Percentiles rank a stretch among this genome's conserved stretches.
Evolutionary conservation across 1,139 yeast species (phyloP).

Genomic region (Taphrina betulina): DNA sequence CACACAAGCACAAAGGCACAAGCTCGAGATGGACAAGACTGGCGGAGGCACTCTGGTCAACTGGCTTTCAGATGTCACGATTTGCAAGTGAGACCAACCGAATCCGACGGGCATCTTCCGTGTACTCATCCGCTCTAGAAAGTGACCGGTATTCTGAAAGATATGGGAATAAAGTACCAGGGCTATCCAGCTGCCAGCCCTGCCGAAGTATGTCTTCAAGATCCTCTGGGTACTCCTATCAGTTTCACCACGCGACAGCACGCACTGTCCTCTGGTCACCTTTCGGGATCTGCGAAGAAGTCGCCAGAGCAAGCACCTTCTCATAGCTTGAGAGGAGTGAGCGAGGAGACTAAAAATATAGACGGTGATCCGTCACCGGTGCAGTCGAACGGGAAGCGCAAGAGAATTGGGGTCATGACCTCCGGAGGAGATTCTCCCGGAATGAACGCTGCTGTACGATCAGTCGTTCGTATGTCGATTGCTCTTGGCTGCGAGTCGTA

Average conservation of each 20-base stretch:
- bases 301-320: background rate
- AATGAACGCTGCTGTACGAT: constrained; percentile 93
- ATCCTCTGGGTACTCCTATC: constrained; percentile 60
- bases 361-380: constrained; percentile 25
- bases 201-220: constrained; percentile 53
- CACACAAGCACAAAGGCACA: constrained; percentile 38
- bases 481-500: constrained; percentile 88
- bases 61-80: constrained; percentile 11
- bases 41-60: constrained; percentile 9
- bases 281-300: constrained; percentile 20
- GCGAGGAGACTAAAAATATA: constrained; percentile 9
- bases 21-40: constrained; percentile 38
- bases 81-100: constrained; percentile 1
- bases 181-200: constrained; percentile 39
- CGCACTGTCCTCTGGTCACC: constrained; percentile 42
- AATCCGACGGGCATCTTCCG: background rate
- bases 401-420: constrained; percentile 90
- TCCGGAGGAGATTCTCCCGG: constrained; percentile 99
- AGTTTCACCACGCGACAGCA: constrained; percentile 53
- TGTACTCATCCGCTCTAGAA: background rate
- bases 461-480: constrained; percentile 89
- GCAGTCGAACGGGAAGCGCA: constrained; percentile 40
- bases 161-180: constrained; percentile 40
- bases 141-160: constrained; percentile 41
- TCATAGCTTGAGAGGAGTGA: too few species aligned